Percentiles rank a stretch among this genome's conserved stretches.
phyloP scores from a whole-genome alignment of 257 asterid species.

The Voacanga thouarsii region DNA sequence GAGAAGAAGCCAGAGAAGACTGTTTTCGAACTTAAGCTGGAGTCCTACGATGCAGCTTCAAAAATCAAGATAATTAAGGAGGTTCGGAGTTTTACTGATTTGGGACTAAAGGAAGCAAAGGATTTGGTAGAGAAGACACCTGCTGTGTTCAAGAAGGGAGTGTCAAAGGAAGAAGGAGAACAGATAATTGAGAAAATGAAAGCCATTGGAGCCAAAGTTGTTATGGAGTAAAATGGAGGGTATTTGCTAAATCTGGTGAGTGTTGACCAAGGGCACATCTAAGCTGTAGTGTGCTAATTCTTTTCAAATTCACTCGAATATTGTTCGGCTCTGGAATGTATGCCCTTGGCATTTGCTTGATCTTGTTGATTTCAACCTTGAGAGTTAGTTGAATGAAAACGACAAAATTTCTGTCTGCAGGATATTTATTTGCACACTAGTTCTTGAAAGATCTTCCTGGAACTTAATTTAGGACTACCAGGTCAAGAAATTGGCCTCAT shows the following conservation, averaged over 20 bases:
- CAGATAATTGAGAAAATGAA: conserved; percentile 45
- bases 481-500: not conserved
- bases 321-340: not conserved
- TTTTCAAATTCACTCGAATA: not conserved
- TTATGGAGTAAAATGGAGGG: conserved; percentile 30
- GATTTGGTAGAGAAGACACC: conserved; percentile 47
- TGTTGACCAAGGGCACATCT: not conserved
- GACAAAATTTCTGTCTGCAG: not conserved
- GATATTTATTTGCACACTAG: not conserved
- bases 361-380: not conserved
- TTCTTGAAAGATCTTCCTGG: not conserved
- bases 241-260: not conserved
- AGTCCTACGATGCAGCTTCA: conserved; percentile 63
- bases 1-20: conserved; percentile 67
- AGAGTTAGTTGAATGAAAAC: not conserved
- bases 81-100: conserved; percentile 38
- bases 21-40: conserved; percentile 67
- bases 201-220: conserved; percentile 41
- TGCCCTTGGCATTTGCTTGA: not conserved
- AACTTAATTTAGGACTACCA: not conserved
- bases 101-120: conserved; percentile 48
- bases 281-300: not conserved
- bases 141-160: conserved; percentile 42
- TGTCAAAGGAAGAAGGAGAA: conserved; percentile 45
- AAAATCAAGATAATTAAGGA: conserved; percentile 70